Evolutionary conservation across 345 rosid genomes (phyloP).

Genomic region (Citrus medica): DNA sequence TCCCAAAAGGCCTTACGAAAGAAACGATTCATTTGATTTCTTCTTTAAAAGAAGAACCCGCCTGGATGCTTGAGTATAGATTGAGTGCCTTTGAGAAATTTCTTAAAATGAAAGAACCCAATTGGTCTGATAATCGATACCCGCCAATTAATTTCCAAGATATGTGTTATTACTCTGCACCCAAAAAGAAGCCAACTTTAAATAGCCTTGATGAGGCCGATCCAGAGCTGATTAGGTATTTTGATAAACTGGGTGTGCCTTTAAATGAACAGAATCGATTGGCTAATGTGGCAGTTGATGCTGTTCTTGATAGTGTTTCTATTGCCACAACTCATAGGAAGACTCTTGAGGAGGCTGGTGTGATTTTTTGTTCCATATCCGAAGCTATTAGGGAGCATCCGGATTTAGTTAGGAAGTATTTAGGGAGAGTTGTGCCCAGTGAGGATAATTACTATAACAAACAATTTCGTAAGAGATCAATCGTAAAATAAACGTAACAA

Average conservation of each 20-base stretch:
- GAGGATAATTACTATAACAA: conserved; percentile 72
- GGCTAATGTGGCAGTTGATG: conserved; percentile 91
- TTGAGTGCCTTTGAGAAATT: conserved; percentile 74
- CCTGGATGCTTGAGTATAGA: conserved; percentile 87
- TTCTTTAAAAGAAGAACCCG: conserved; percentile 72
- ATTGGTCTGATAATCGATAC: conserved; percentile 86
- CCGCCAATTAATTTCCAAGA: conserved; percentile 73
- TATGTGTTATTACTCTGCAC: conserved; percentile 88
- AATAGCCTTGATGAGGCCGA: conserved; percentile 87
- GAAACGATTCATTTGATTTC: conserved; percentile 71
- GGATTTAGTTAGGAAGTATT: conserved; percentile 70
- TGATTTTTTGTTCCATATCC: conserved; percentile 86
- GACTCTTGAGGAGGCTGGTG: conserved; percentile 68
- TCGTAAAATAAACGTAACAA: neutral
- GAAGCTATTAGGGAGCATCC: conserved; percentile 81
- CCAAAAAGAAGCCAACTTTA: conserved; percentile 75
- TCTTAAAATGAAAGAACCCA: conserved; percentile 63
- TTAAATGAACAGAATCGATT: conserved; percentile 70
- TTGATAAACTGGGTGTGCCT: conserved; percentile 69
- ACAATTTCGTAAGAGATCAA: neutral
- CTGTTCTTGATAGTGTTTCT: conserved; percentile 88
- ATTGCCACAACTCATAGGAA: conserved; percentile 85
- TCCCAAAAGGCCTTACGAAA: conserved; percentile 77
- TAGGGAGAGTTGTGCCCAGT: conserved; percentile 83
- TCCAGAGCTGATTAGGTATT: conserved; percentile 72